phyloP scores from a whole-genome alignment of 169 alveolate genomes.

The Plasmodium inui region DNA sequence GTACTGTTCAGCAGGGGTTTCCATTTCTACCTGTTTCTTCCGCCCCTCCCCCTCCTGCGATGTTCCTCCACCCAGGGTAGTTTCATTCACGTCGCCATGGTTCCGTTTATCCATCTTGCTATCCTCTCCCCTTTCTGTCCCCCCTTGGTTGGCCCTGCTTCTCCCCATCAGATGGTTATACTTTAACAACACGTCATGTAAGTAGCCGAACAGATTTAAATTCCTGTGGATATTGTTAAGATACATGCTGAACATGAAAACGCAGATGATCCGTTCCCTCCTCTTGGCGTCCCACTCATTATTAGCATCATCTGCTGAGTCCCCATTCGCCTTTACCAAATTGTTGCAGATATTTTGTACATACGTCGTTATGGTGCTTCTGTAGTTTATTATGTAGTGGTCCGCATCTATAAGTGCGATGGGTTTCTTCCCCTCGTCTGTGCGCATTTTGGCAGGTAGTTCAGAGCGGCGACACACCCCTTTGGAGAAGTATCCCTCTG shows the following conservation, averaged over 20 bases:
- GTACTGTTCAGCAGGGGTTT: not conserved
- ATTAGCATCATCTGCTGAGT: not conserved
- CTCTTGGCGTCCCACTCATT: not conserved
- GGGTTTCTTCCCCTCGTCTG: not conserved
- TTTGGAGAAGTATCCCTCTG: not conserved
- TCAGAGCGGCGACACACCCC: not conserved
- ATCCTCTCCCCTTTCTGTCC: not conserved
- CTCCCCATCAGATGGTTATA: conserved; percentile 9
- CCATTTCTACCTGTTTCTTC: not conserved
- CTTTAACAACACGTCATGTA: conserved; percentile 28
- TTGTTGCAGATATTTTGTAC: conserved; percentile 38
- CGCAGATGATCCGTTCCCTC: conserved; percentile 22
- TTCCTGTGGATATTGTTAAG: conserved; percentile 46
- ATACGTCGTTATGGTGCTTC: conserved; percentile 61
- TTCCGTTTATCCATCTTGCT: not conserved
- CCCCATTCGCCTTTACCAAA: conserved; percentile 5
- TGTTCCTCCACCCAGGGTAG: not conserved
- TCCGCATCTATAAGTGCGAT: conserved; percentile 70
- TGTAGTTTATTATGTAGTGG: conserved; percentile 50
- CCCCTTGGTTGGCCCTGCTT: not conserved
- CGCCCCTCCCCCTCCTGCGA: not conserved
- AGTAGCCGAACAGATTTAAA: conserved; percentile 23
- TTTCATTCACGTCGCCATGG: not conserved
- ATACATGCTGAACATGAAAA: conserved; percentile 45
- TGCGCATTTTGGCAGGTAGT: conserved; percentile 15